Evolutionary conservation across 2,329 filamentous ascomycete species (phyloP).

Genomic region (Penicillium griseofulvum): DNA sequence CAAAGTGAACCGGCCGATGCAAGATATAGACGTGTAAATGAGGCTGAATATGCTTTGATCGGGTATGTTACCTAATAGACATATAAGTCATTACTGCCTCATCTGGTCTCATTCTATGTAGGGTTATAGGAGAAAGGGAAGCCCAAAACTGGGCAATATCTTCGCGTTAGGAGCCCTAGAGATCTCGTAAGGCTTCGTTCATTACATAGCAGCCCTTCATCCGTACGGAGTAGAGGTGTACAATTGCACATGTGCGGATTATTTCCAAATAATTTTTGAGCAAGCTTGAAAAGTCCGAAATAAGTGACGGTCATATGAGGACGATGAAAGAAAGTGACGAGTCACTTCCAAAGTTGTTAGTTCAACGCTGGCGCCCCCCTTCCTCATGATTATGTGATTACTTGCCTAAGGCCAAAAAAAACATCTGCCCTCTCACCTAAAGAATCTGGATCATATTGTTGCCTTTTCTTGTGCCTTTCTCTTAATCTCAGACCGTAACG

Average conservation of each 20-base stretch:
- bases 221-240: no score
- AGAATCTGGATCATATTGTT: constrained; percentile 1
- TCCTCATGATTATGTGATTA: constrained; percentile 4
- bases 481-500: background rate
- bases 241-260: background rate
- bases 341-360: background rate
- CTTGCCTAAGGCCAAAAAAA: background rate
- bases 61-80: background rate
- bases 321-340: background rate
- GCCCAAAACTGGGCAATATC: background rate
- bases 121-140: background rate
- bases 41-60: background rate
- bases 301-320: background rate
- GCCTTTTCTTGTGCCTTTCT: background rate
- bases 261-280: background rate
- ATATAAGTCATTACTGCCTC: background rate
- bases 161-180: no score
- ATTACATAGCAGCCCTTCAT: background rate
- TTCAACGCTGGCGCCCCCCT: background rate
- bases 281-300: background rate
- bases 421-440: constrained; percentile 1
- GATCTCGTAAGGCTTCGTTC: background rate
- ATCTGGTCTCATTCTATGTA: background rate
- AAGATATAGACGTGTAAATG: background rate
- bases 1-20: background rate